Evolutionary conservation across 176 grass and related monocot species (phyloP), one percentile per base, ranked within the genome.

Genomic region (Pontederia paniculata): DNA sequence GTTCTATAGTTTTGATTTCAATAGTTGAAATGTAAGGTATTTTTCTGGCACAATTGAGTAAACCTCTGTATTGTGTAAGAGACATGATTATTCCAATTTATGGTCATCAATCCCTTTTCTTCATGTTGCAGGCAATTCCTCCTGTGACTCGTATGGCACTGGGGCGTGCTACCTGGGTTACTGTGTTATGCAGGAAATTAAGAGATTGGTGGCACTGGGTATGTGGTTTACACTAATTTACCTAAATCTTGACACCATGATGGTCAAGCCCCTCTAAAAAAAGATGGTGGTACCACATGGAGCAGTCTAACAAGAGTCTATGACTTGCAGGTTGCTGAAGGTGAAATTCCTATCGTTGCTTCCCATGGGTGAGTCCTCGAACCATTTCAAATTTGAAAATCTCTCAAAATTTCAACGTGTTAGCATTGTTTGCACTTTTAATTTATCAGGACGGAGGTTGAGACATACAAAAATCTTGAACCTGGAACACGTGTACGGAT

Each of bases 201-300:
- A 97, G 81, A 82, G 77, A 97, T 74, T 97, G 91, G 91, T 97
- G 91, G 91, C 72, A 87, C 51, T 81, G 80, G 91, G 91, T 97
- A 97, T 57, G 71, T 44, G 57, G 57, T 50, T 52, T 15, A 12
- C 8, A 37, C n/a, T 57, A 48, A 46, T 55, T 70, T 59, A 37
- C 52, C 12, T 44, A 31, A 64, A 48, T 23, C 57, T 63, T 64
- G 77, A 56, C 54, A 48, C 20, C n/a, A n/a, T n/a, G n/a, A n/a
- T n/a, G n/a, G n/a, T n/a, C n/a, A n/a, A n/a, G n/a, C n/a, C n/a
- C n/a, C n/a, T n/a, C n/a, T n/a, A n/a, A n/a, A n/a, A n/a, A n/a
- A n/a, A n/a, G n/a, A n/a, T 45, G 58, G 45, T 81, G 50, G 8
- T 69, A 58, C 28, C 54, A 17, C 9, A 52, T 83, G 68, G 70